A percentile compares a stretch with the other conserved stretches of the same genome.
Evolutionary conservation across 768 basidiomycete genomes (phyloP).

Genomic region (Hemileccinum rubropunctum): DNA sequence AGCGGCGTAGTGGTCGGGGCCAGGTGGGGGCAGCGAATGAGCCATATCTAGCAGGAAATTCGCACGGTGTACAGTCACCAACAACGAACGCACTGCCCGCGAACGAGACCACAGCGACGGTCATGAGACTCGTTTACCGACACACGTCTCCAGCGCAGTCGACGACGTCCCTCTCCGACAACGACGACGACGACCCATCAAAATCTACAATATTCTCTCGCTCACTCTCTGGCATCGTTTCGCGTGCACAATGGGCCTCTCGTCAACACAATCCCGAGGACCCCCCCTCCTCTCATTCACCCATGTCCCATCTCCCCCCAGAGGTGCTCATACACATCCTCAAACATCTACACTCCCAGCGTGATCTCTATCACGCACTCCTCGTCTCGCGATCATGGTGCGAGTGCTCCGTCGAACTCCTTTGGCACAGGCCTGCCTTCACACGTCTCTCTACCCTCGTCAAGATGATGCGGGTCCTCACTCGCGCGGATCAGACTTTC

Average conservation of each 20-base stretch:
- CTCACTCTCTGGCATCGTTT: slow-evolving; percentile 39
- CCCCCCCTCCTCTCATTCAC: slow-evolving; percentile 40
- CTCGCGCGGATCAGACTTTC: slow-evolving; percentile 68
- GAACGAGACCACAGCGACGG: not conserved
- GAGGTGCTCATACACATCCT: slow-evolving; percentile 94
- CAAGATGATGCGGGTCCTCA: slow-evolving; percentile 74
- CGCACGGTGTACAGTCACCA: slow-evolving; percentile 12
- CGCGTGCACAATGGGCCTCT: slow-evolving; percentile 66
- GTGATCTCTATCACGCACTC: slow-evolving; percentile 71
- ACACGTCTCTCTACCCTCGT: slow-evolving; percentile 65
- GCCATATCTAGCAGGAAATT: slow-evolving; percentile 24
- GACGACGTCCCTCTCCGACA: slow-evolving; percentile 75
- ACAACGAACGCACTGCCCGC: too few species aligned
- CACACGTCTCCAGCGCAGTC: slow-evolving; percentile 60
- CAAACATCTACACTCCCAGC: slow-evolving; percentile 70
- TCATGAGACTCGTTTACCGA: slow-evolving; percentile 33
- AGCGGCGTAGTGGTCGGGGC: slow-evolving; percentile 60
- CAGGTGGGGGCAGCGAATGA: slow-evolving; percentile 53
- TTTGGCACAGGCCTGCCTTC: slow-evolving; percentile 91
- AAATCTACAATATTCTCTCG: slow-evolving; percentile 42
- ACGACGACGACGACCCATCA: slow-evolving; percentile 62
- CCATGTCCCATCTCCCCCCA: slow-evolving; percentile 72
- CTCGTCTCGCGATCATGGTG: slow-evolving; percentile 92
- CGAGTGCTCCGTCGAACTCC: slow-evolving; percentile 89
- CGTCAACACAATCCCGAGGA: slow-evolving; percentile 34